phyloP scores from a whole-genome alignment of 2,329 filamentous ascomycete species.

The Trichoderma polysporum region DNA sequence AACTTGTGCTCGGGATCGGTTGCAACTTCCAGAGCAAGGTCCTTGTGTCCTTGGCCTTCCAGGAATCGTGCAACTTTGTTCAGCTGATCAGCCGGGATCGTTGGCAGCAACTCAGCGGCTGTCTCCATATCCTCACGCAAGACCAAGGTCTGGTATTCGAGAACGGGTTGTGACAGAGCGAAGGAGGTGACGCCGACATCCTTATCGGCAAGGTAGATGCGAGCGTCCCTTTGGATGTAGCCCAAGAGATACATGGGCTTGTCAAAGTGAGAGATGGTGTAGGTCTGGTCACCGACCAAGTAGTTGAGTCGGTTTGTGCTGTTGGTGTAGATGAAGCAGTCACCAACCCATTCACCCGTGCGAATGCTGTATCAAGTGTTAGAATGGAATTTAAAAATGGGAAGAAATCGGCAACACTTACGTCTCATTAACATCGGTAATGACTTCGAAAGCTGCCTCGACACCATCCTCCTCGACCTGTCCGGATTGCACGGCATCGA shows the following conservation, averaged over 20 bases:
- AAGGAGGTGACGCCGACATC: constrained; percentile 92
- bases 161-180: constrained; percentile 82
- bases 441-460: constrained; percentile 92
- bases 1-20: constrained; percentile 97
- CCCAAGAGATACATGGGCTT: constrained; percentile 92
- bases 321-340: constrained; percentile 99
- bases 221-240: constrained; percentile 92
- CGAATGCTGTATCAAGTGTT: constrained; percentile 60
- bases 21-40: constrained; percentile 88
- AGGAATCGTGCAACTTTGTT: constrained; percentile 98
- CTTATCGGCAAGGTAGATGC: constrained; percentile 93
- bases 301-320: constrained; percentile 96
- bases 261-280: constrained; percentile 96
- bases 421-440: constrained; percentile 93
- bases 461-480: constrained; percentile 88
- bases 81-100: constrained; percentile 87
- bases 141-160: constrained; percentile 96
- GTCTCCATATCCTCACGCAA: constrained; percentile 91
- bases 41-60: constrained; percentile 95
- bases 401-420: constrained; percentile 37
- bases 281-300: constrained; percentile 94
- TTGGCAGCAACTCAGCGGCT: constrained; percentile 78
- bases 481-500: constrained; percentile 78
- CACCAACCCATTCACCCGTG: constrained; percentile 96
- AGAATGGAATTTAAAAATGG: background rate